Base-by-base conservation (phyloP, 305 asterid species). In the Stenogyne calaminthoides region DNA sequence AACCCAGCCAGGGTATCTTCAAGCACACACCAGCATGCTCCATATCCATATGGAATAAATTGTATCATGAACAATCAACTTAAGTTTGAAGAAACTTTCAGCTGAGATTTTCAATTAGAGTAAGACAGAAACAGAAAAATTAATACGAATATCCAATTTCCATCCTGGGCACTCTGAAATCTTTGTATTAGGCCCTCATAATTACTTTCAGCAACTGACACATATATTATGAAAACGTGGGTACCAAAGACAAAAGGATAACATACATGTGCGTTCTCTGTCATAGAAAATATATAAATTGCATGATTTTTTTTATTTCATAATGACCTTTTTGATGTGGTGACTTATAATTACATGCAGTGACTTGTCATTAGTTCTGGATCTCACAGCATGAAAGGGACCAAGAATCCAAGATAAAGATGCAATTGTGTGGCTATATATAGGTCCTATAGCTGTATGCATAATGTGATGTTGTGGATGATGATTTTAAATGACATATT, bases 331-430 rank as follows among this genome's bases (percentile, higher is more conserved):
- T 34, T 18, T 40, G 37, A 37, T 42, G 12, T 39, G 67, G 12
- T 49, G 19, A 29, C 16, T 12, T 20, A 44, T 9, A 55, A 58
- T 18, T 8, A 66, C 20, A 59, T 51, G 11, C 19, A 56, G 5
- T 12, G 18, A 55, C 59, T 9, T 51, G 37, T 29, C 12, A 51
- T 1, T 25, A 16, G 8, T 39, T 44, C 3, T 6, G 39, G 55
- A 70, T 62, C 36, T 39, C 69, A 22, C 54, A 63, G 42, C 61
- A 59, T 46, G 22, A 34, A 57, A 71, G 27, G n/a, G 73, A 72
- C 54, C 67, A 47, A 39, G 20, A 80, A 66, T 68, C 54, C 67
- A 47, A 39, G 20, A 80, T 40, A 66, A 64, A 62, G 34, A 22
- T 67, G 66, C 40, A 32, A 63, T 49, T 49, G 72, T 64, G 22